Evolutionary conservation across 2,329 filamentous ascomycete genomes (phyloP).

Genomic region (Fusarium oxysporum): DNA sequence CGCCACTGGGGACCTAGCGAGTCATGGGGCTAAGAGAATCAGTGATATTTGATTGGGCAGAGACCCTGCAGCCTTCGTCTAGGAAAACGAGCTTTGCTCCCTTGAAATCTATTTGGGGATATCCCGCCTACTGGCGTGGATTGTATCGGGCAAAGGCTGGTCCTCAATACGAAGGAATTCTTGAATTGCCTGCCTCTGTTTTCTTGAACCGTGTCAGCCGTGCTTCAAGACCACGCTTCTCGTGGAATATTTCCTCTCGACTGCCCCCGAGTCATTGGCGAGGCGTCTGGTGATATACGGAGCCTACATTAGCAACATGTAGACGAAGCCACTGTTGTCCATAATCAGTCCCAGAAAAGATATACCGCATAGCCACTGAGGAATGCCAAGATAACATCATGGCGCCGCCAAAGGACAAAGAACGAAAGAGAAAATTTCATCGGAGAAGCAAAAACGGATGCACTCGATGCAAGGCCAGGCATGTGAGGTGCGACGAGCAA

Average conservation of each 20-base stretch:
- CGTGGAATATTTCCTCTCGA: slow-evolving; percentile 44
- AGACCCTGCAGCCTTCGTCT: slow-evolving; percentile 43
- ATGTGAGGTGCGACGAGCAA: slow-evolving; percentile 60
- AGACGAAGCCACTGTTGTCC: slow-evolving; percentile 20
- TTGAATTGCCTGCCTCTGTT: slow-evolving; percentile 41
- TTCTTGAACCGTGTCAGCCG: slow-evolving; percentile 39
- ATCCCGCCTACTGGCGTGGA: slow-evolving; percentile 44
- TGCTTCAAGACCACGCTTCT: slow-evolving; percentile 36
- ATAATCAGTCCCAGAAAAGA: slow-evolving; percentile 25
- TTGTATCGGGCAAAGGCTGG: slow-evolving; percentile 45
- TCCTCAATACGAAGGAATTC: slow-evolving; percentile 45
- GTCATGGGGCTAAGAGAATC: slow-evolving; percentile 43
- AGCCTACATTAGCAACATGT: slow-evolving; percentile 40
- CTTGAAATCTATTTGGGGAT: slow-evolving; percentile 45
- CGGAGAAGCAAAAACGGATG: slow-evolving; percentile 54
- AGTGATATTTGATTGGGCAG: slow-evolving; percentile 40
- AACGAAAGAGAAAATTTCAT: slow-evolving; percentile 53
- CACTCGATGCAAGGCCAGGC: slow-evolving; percentile 53
- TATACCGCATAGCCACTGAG: slow-evolving; percentile 27
- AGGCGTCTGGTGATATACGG: slow-evolving; percentile 41
- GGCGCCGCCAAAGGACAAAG: slow-evolving; percentile 52
- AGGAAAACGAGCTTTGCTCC: slow-evolving; percentile 47
- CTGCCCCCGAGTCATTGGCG: slow-evolving; percentile 38
- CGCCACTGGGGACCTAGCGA: slow-evolving; percentile 43
- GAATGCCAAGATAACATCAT: slow-evolving; percentile 41